A percentile compares a stretch with the other conserved stretches of the same genome.
Evolutionary conservation across 345 rosid species (phyloP).

Genomic region (Eucalyptus regnans): DNA sequence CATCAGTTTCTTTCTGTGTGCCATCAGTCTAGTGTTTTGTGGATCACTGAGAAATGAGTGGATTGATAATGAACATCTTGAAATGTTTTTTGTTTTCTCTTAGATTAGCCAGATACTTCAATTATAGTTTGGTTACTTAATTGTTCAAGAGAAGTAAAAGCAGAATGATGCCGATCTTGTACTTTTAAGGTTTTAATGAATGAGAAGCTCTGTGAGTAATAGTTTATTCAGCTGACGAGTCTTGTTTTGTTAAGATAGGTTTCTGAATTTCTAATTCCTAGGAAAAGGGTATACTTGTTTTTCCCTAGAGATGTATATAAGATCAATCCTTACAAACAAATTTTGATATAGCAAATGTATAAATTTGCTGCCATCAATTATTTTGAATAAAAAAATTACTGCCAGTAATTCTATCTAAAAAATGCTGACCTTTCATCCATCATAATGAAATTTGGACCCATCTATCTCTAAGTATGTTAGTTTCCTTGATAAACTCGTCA

Average conservation of each 20-base stretch:
- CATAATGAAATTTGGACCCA: background rate
- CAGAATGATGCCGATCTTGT: background rate
- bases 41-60: background rate
- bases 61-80: background rate
- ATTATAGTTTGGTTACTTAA: background rate
- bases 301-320: background rate
- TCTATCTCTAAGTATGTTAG: background rate
- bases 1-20: background rate
- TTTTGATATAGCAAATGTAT: background rate
- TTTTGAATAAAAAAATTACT: background rate
- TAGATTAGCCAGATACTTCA: background rate
- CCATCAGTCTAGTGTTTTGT: background rate
- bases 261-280: background rate
- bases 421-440: background rate
- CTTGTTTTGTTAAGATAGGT: background rate
- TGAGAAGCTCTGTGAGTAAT: background rate
- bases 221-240: background rate
- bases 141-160: background rate
- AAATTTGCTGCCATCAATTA: background rate
- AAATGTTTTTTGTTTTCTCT: background rate
- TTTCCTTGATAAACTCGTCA: background rate
- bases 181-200: background rate
- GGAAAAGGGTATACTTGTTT: background rate
- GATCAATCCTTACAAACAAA: background rate
- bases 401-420: background rate